These are phyloP conservation scores for Pseudopithomyces chartarum DNA, from an alignment of 2,329 filamentous ascomycete genomes.

Conservation along the genomic window DNA sequence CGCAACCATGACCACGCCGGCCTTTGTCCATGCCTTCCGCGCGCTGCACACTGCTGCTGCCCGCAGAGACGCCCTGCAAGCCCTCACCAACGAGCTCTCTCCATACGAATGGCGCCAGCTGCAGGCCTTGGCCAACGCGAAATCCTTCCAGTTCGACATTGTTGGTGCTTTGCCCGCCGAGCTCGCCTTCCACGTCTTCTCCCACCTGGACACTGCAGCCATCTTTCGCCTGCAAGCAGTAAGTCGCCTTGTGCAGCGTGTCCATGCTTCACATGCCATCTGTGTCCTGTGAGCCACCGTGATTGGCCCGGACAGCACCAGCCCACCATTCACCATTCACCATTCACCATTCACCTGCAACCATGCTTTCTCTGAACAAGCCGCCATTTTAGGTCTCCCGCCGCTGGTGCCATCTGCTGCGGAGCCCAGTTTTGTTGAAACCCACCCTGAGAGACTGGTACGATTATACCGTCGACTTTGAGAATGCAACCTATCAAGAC, in stretches of 20 bases:
- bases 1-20: constrained; percentile 7
- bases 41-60: constrained; percentile 17
- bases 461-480: constrained; percentile 16
- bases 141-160: constrained; percentile 40
- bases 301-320: no score
- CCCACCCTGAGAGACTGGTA: constrained; percentile 28
- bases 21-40: constrained; percentile 25
- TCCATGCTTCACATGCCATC: background rate
- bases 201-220: constrained; percentile 35
- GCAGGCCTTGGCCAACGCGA: constrained; percentile 19
- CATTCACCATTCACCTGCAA: background rate
- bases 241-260: constrained; percentile 9
- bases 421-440: constrained; percentile 28
- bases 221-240: constrained; percentile 36
- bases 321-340: background rate
- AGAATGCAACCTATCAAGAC: constrained; percentile 18
- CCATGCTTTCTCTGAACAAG: background rate
- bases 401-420: constrained; percentile 38
- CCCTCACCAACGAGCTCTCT: constrained; percentile 30
- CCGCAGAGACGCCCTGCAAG: constrained; percentile 27
- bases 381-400: constrained; percentile 32
- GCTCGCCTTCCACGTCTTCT: constrained; percentile 42
- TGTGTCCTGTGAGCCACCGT: background rate
- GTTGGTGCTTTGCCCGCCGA: constrained; percentile 45
- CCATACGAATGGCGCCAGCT: constrained; percentile 38